Evolutionary conservation across 2,329 filamentous ascomycete species (phyloP).

Genomic region (Cytospora chrysosperma): DNA sequence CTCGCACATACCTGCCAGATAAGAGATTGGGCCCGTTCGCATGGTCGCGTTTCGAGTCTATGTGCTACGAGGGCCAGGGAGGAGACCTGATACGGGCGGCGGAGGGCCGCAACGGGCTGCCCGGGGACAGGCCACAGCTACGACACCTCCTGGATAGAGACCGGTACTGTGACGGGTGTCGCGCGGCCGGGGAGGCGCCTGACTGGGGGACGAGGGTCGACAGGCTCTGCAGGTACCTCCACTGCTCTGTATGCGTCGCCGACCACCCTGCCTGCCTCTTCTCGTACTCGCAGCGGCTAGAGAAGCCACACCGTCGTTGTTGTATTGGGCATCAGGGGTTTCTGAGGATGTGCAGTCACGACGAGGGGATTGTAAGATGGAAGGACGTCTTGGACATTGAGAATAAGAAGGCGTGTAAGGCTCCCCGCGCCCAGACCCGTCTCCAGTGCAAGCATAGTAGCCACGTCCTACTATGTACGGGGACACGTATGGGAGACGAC

Average conservation of each 20-base stretch:
- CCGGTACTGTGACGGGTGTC: neutral
- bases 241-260: conserved; percentile 3
- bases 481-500: neutral
- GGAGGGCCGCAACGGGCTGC: neutral
- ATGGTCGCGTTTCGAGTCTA: neutral
- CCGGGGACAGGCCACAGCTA: neutral
- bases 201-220: neutral
- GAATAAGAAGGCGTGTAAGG: neutral
- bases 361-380: neutral
- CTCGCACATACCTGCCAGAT: neutral
- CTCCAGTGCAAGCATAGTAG: neutral
- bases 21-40: neutral
- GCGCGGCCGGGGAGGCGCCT: neutral
- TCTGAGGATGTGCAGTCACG: neutral
- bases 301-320: neutral
- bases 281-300: neutral
- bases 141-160: neutral
- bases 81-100: neutral
- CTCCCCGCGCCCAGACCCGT: neutral
- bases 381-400: neutral
- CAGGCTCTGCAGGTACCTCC: neutral
- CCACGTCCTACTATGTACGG: neutral
- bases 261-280: conserved; percentile 14
- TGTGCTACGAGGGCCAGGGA: neutral
- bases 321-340: conserved; percentile 12